Evolutionary conservation across 805 yeast genomes (phyloP), one percentile per base, ranked within the genome.

Genomic region (Lipomyces chichibuensis): DNA sequence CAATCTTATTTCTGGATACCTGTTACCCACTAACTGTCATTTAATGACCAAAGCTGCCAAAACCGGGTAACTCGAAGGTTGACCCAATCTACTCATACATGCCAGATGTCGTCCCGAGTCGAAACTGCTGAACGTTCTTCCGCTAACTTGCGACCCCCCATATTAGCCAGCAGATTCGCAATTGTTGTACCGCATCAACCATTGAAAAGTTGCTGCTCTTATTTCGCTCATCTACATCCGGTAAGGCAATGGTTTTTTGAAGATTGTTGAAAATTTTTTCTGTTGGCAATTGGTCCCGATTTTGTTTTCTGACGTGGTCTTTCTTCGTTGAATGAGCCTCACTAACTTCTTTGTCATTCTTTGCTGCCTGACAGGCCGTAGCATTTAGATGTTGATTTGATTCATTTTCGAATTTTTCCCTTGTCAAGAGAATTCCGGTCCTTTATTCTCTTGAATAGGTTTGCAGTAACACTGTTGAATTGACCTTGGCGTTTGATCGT

Each of bases 291-390:
- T 27, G 33, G 7, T 29, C 54, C 1, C 25, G 1, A n/a, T 25
- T 23, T 53, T 25, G 56, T 27, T 20, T 53, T n/a, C 17, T 29
- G 14, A 14, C 17, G 32, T 13, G 8, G 17, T 23, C 33, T 14
- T 27, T 14, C 33, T 29, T 53, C 17, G 17, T 53, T 25, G 33
- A 20, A 13, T n/a, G 49, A 43, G 49, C 51, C 62, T 55, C 32
- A 55, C 57, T 60, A 39, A 60, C 63, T 25, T 59, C 62, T 60
- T 52, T 57, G 35, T 37, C 58, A 29, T 52, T 60, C 58, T 60
- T 60, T 37, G 56, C 14, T n/a, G 32, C 3, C 17, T 17, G 32
- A 29, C n/a, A 20, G 25, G 23, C 23, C 46, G 14, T 7, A 23
- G 17, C 43, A 35, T 27, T 32, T 33, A 46, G 60, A 62, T 62